phyloP scores from a whole-genome alignment of 2,329 filamentous ascomycete genomes.

The Clonostachys solani region DNA sequence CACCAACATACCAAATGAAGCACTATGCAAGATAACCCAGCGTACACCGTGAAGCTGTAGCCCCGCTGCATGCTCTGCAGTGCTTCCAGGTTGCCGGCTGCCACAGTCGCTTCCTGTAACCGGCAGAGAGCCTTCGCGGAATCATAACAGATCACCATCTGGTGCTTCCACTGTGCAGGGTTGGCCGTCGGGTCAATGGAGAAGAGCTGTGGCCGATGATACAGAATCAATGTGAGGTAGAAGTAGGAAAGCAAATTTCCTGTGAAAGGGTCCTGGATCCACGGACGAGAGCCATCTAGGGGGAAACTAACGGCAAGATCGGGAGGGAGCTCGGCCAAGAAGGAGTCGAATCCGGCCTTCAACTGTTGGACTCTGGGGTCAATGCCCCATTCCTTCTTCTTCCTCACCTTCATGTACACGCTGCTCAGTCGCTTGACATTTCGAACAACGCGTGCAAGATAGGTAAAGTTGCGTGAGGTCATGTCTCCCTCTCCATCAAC shows the following conservation, averaged over 20 bases:
- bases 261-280: conserved; percentile 81
- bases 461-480: conserved; percentile 79
- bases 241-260: conserved; percentile 90
- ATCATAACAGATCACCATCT: conserved; percentile 82
- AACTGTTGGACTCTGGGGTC: conserved; percentile 80
- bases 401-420: conserved; percentile 69
- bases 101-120: conserved; percentile 77
- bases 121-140: conserved; percentile 83
- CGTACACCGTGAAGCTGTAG: conserved; percentile 94
- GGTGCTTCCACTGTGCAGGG: conserved; percentile 78
- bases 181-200: conserved; percentile 67
- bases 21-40: conserved; percentile 85
- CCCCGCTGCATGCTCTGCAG: conserved; percentile 90
- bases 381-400: conserved; percentile 79
- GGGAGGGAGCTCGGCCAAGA: conserved; percentile 71
- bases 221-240: conserved; percentile 78
- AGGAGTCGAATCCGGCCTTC: conserved; percentile 71
- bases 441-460: conserved; percentile 71
- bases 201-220: conserved; percentile 80
- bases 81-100: conserved; percentile 72
- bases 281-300: conserved; percentile 73
- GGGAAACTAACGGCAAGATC: conserved; percentile 79
- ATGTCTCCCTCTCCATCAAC: conserved; percentile 72
- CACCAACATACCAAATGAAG: conserved; percentile 73
- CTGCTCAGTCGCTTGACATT: conserved; percentile 76